These are phyloP conservation scores for Aspergillus ochraceus DNA, from an alignment of 2,329 filamentous ascomycete species.

Conservation along the genomic window DNA sequence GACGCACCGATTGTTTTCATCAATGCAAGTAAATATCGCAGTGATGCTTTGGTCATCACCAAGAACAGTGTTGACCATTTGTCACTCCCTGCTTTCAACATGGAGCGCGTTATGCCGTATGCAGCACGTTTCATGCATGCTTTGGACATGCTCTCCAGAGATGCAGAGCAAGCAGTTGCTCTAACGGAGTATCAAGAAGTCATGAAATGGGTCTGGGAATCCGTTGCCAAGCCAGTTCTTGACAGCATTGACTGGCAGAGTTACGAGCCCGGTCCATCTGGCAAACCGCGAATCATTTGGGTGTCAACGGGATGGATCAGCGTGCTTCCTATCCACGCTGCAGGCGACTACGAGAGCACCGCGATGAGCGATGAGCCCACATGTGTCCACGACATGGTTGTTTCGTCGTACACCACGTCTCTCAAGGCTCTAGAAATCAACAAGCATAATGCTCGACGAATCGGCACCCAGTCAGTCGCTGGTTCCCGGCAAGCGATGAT, in stretches of 20 bases:
- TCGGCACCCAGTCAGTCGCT: neutral
- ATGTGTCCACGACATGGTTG: conserved; percentile 3
- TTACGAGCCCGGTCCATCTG: neutral
- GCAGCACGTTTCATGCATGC: neutral
- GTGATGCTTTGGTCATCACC: conserved; percentile 3
- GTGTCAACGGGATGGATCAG: conserved; percentile 5
- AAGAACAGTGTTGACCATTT: neutral
- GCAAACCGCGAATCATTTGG: conserved; percentile 5
- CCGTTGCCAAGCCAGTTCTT: conserved; percentile 3
- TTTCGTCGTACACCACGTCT: conserved; percentile 4
- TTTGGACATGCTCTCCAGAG: neutral
- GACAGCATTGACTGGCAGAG: conserved; percentile 2
- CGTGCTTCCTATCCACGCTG: conserved; percentile 4
- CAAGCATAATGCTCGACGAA: neutral
- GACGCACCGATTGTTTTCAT: conserved; percentile 7
- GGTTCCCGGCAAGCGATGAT: neutral
- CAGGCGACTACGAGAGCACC: neutral
- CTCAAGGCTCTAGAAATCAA: conserved; percentile 3
- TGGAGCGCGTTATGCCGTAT: neutral
- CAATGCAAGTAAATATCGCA: conserved; percentile 2
- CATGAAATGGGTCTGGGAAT: conserved; percentile 7
- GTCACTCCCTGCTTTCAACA: neutral
- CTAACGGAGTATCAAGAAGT: neutral
- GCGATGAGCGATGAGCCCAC: neutral
- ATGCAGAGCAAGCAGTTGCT: neutral